Conservation (phyloP, 306 rosid species). For the Quercus mongolica region DNA sequence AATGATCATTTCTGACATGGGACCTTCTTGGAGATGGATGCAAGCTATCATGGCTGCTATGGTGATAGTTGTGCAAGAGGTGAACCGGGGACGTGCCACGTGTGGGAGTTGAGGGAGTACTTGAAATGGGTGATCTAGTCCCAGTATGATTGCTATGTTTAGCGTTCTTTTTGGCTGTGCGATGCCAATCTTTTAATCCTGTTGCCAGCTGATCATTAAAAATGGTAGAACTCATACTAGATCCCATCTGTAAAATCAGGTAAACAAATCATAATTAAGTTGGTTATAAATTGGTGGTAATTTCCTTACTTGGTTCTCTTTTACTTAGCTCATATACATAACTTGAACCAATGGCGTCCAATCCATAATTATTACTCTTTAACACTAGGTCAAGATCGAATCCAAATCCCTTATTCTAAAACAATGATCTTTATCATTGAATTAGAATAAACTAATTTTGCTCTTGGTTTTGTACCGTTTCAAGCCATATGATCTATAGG, state of each 20-base stretch:
- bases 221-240: conserved; percentile 58
- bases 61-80: conserved; percentile 41
- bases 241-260: conserved; percentile 55
- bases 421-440: too few relatives aligned
- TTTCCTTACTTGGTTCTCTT: too few relatives aligned
- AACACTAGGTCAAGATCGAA: too few relatives aligned
- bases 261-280: background rate
- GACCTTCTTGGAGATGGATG: conserved; percentile 34
- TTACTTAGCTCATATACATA: background rate
- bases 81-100: conserved; percentile 62
- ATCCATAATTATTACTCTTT: too few relatives aligned
- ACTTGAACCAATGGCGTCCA: too few relatives aligned
- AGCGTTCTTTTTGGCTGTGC: conserved; percentile 36
- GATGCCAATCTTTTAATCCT: conserved; percentile 59
- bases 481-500: background rate
- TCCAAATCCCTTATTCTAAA: too few relatives aligned
- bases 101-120: conserved; percentile 51
- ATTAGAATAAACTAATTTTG: too few relatives aligned
- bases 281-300: background rate
- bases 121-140: conserved; percentile 51
- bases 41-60: conserved; percentile 24
- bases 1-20: conserved; percentile 25
- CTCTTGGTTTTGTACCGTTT: background rate
- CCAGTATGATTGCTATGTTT: conserved; percentile 31
- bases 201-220: conserved; percentile 53